Percentiles rank a stretch among this genome's conserved stretches.
Evolutionary conservation across 345 rosid species (phyloP).

Genomic region (Lumnitzera littorea): DNA sequence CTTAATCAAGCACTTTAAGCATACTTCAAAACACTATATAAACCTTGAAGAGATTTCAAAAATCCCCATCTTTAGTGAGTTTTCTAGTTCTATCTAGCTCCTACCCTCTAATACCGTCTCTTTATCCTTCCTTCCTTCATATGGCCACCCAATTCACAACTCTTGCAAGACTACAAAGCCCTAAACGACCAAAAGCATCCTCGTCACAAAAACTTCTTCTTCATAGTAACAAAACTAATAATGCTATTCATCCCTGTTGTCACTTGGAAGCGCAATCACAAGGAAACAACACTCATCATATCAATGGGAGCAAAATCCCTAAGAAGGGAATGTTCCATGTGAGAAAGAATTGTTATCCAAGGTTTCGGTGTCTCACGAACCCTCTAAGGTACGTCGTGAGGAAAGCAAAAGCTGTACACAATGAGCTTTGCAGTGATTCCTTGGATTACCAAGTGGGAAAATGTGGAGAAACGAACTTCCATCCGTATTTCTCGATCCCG

Average conservation of each 20-base stretch:
- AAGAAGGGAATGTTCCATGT: not conserved
- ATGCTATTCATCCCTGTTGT: not conserved
- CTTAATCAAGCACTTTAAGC: not conserved
- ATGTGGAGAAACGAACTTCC: constrained; percentile 11
- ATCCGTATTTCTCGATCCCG: constrained; percentile 43
- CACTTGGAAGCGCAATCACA: not conserved
- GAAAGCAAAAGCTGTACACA: constrained; percentile 41
- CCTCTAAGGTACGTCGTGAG: constrained; percentile 30
- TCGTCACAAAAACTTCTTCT: too few relatives aligned
- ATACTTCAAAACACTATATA: not conserved
- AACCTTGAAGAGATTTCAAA: not conserved
- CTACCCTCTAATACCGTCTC: too few relatives aligned
- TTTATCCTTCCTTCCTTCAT: not conserved
- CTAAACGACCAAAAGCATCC: not conserved
- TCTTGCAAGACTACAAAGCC: constrained; percentile 1
- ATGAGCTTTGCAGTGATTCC: constrained; percentile 29
- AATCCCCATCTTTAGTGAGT: too few relatives aligned
- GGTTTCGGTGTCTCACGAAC: constrained; percentile 26
- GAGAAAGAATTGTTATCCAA: constrained; percentile 5
- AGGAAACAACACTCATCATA: not conserved
- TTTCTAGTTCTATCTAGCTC: not conserved
- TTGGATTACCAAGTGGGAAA: constrained; percentile 1
- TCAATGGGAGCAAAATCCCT: not conserved
- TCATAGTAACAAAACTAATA: not conserved
- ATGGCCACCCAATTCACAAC: constrained; percentile 9